A percentile compares a stretch with the other conserved stretches of the same genome.
Conservation (phyloP, 768 basidiomycete genomes). For the Tricholoma terreum region DNA sequence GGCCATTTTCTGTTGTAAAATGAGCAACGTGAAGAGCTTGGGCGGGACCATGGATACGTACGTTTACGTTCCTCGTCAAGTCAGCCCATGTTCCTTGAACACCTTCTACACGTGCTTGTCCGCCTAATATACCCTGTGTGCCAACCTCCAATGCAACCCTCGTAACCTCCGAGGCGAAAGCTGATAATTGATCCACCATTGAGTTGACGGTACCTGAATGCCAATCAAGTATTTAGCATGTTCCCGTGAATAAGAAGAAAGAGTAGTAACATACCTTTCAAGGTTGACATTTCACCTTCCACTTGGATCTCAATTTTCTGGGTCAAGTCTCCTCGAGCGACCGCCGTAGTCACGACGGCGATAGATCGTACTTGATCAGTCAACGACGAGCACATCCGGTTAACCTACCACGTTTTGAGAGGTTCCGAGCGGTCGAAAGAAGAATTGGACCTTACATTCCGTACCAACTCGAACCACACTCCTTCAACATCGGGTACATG, state of each 20-base stretch:
- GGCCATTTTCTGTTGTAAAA: constrained; percentile 67
- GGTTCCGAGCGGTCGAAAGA: constrained; percentile 38
- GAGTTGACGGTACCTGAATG: constrained; percentile 26
- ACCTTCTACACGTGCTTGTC: no score
- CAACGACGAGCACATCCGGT: constrained; percentile 32
- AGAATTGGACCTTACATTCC: constrained; percentile 16
- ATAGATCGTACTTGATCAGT: constrained; percentile 93
- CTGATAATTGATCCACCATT: constrained; percentile 17
- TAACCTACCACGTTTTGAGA: constrained; percentile 64
- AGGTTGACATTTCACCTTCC: constrained; percentile 78
- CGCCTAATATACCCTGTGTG: no score
- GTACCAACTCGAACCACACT: not conserved
- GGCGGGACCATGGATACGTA: constrained; percentile 30
- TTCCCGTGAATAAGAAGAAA: no score
- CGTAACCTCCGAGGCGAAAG: constrained; percentile 79
- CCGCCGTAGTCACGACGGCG: constrained; percentile 61
- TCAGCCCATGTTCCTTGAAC: constrained; percentile 39
- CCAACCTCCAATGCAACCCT: constrained; percentile 55
- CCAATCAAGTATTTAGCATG: no score
- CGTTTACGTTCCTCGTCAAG: constrained; percentile 86
- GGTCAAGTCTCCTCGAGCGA: no score
- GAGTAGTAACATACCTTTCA: constrained; percentile 45
- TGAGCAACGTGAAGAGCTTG: constrained; percentile 16
- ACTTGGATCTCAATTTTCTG: constrained; percentile 21
- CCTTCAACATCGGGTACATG: constrained; percentile 87